A percentile compares a stretch with the other conserved stretches of the same genome.
phyloP scores from a whole-genome alignment of 352 stramenopile species.

The Pythium phragmitis region DNA sequence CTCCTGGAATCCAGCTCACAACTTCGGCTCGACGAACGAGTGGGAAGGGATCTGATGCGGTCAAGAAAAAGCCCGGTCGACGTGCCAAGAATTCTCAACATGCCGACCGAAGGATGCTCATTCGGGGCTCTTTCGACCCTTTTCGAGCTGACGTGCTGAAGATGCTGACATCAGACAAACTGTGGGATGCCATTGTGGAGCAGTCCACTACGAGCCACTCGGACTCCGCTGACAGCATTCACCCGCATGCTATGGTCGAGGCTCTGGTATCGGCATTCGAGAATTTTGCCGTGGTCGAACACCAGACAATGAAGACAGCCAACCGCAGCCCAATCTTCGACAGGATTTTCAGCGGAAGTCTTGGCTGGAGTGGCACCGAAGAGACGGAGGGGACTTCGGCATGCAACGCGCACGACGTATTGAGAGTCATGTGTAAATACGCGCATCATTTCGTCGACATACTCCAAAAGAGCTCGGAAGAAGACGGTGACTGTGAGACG shows the following conservation, averaged over 20 bases:
- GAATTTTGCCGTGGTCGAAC: background rate
- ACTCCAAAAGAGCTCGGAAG: background rate
- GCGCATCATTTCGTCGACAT: conserved; percentile 2
- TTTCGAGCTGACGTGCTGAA: conserved; percentile 35
- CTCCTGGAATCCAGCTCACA: conserved; percentile 24
- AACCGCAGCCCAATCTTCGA: background rate
- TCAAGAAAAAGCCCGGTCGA: conserved; percentile 32
- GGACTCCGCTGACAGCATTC: background rate
- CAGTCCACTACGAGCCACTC: background rate
- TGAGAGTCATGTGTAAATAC: conserved; percentile 8
- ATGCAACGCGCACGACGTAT: background rate
- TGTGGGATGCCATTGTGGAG: conserved; percentile 1
- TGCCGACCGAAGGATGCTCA: conserved; percentile 22
- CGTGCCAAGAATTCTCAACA: conserved; percentile 16
- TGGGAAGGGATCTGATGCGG: conserved; percentile 3
- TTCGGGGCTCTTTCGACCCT: conserved; percentile 34
- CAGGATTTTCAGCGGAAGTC: conserved; percentile 4
- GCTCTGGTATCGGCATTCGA: conserved; percentile 4
- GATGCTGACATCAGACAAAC: conserved; percentile 29
- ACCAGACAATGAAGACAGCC: conserved; percentile 1
- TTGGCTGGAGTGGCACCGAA: conserved; percentile 4
- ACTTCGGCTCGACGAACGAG: background rate
- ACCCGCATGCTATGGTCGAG: background rate
- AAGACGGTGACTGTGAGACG: conserved; percentile 4
- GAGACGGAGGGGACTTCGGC: background rate